Base-by-base conservation (phyloP, 2,329 filamentous ascomycete genomes). In the Stemphylium lycopersici region DNA sequence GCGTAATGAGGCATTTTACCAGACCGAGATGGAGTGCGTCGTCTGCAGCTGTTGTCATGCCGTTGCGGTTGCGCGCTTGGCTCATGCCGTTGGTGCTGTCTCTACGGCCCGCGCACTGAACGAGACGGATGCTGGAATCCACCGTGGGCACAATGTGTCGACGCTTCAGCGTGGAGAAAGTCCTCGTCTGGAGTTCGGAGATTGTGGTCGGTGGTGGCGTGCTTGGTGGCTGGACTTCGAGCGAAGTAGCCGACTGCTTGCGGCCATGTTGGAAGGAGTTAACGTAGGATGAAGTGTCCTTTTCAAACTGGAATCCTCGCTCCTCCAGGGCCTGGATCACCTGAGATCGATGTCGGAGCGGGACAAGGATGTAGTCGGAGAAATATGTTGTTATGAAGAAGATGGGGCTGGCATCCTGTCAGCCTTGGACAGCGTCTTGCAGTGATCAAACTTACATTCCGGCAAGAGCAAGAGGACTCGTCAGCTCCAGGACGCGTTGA, bases 341-440 rank as follows among this genome's bases (percentile, higher is more conserved):
- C 34, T 87, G 88, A 22, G 84, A 79, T 45, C 89, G 87, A 67
- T 89, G 87, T 70, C 87, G 90, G 48, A 83, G 83, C 0, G 95
- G 93, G 1, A 97, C 91, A 32, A 98, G 83, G 66, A 99, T 96
- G 76, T 96, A 98, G 78, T 99, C 93, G 31, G 90, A 95, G 77
- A 96, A 98, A 77, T 98, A 99, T 29, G 92, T 97, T 3, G 93
- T 97, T 74, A 97, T 96, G 83, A 98, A 98, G 81, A 98, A 97
- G 70, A 99, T 96, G 48, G 93, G 90, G 47, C 84, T 87, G 41
- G 45, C 26, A 10, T 7, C 1, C n/a, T 32, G 37, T 62, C 18
- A 67, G 55, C 43, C 16, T 34, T 24, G 40, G 5, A 29, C 31
- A 5, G 33, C 34, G 10, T 22, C 22, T 8, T 20, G 4, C 13